Evolutionary conservation across 441 rosid genomes (phyloP).

Genomic region (Brassica hybrid): DNA sequence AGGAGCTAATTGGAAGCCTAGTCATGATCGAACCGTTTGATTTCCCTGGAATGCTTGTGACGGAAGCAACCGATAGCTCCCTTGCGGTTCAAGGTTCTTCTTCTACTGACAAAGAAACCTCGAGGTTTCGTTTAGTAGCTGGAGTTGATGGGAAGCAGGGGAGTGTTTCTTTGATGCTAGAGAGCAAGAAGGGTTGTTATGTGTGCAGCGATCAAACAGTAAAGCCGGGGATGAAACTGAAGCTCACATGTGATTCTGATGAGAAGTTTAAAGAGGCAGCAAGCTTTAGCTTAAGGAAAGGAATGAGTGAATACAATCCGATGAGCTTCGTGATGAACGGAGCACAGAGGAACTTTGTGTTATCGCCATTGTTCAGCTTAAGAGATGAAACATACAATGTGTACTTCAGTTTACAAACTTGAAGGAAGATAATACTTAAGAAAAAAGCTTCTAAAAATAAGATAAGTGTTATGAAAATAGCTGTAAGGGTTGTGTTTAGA

Average conservation of each 20-base stretch:
- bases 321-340: constrained; percentile 81
- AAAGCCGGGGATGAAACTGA: constrained; percentile 46
- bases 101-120: constrained; percentile 31
- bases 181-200: constrained; percentile 60
- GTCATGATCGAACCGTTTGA: constrained; percentile 83
- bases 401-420: constrained; percentile 69
- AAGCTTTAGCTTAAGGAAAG: constrained; percentile 63
- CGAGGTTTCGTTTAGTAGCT: constrained; percentile 57
- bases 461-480: not conserved
- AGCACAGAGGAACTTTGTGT: constrained; percentile 60
- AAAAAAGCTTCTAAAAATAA: constrained; percentile 1
- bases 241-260: constrained; percentile 57
- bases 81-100: constrained; percentile 49
- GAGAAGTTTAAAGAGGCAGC: constrained; percentile 51
- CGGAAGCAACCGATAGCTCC: constrained; percentile 46
- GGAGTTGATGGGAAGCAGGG: constrained; percentile 72
- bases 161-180: constrained; percentile 66
- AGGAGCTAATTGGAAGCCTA: constrained; percentile 51
- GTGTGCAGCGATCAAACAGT: constrained; percentile 52
- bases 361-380: constrained; percentile 71
- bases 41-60: constrained; percentile 78
- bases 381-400: constrained; percentile 80
- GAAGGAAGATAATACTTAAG: constrained; percentile 16
- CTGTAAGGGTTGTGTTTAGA: constrained; percentile 26
- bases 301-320: constrained; percentile 63